A percentile compares a stretch with the other conserved stretches of the same genome.
Conservation (phyloP, 2,329 filamentous ascomycete species). For the Emydomyces testavorans region DNA sequence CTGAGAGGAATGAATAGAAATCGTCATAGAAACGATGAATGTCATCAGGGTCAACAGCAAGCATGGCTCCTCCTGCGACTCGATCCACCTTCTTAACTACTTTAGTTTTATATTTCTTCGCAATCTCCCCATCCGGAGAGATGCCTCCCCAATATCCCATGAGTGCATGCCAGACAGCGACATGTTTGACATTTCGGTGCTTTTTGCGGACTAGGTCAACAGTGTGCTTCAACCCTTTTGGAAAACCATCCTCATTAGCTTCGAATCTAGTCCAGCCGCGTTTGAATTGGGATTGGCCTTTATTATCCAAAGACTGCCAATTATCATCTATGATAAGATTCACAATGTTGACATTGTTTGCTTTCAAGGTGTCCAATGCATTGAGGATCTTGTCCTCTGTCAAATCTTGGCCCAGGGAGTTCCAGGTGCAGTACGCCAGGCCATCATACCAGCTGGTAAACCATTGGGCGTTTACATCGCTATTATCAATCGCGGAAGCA, state of each 20-base stretch:
- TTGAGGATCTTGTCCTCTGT: slow-evolving; percentile 68
- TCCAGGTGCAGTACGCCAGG: slow-evolving; percentile 94
- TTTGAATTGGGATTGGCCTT: slow-evolving; percentile 42
- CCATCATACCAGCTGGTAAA: slow-evolving; percentile 84
- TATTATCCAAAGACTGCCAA: slow-evolving; percentile 67
- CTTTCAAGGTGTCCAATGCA: slow-evolving; percentile 59
- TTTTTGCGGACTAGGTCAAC: slow-evolving; percentile 56
- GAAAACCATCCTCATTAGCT: slow-evolving; percentile 68
- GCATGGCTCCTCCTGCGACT: slow-evolving; percentile 53
- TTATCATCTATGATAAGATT: slow-evolving; percentile 95
- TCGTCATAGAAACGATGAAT: slow-evolving; percentile 71
- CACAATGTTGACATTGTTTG: slow-evolving; percentile 62
- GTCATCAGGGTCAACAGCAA: slow-evolving; percentile 62
- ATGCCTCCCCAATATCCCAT: slow-evolving; percentile 86
- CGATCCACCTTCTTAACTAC: slow-evolving; percentile 45
- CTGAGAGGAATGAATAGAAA: slow-evolving; percentile 72
- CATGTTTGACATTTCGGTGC: slow-evolving; percentile 63
- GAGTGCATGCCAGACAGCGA: slow-evolving; percentile 91
- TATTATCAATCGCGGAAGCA: slow-evolving; percentile 36
- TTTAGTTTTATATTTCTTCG: slow-evolving; percentile 64
- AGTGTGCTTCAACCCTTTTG: slow-evolving; percentile 61
- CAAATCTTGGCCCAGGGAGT: slow-evolving; percentile 71
- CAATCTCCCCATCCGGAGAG: slow-evolving; percentile 60
- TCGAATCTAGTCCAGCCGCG: slow-evolving; percentile 70
- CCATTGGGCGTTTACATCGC: slow-evolving; percentile 51